Percentiles rank a stretch among this genome's conserved stretches.
phyloP scores from a whole-genome alignment of 148 eudicot species.

The Silene conica region DNA sequence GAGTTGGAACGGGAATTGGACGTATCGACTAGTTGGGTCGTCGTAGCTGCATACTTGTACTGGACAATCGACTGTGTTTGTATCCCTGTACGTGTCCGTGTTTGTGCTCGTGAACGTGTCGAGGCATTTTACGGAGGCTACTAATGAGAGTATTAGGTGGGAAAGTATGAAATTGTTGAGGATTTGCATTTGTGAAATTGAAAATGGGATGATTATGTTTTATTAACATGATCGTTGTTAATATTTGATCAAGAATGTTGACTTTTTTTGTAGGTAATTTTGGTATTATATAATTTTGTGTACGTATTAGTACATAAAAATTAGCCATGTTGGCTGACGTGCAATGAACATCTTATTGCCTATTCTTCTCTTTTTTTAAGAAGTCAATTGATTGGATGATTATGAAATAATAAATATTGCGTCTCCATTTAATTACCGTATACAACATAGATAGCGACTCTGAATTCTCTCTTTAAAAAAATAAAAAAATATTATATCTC shows the following conservation, averaged over 20 bases:
- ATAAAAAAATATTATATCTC: no score
- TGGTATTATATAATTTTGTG: neutral
- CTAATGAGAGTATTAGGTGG: neutral
- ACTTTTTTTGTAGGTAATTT: conserved; percentile 17
- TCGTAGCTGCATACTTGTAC: conserved; percentile 23
- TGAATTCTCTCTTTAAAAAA: no score
- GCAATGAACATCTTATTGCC: neutral
- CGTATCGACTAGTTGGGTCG: conserved; percentile 18
- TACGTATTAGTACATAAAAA: neutral
- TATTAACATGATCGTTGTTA: conserved; percentile 12
- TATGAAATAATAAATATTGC: neutral
- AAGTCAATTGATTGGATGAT: conserved; percentile 23
- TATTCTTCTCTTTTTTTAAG: neutral
- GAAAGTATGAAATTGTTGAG: neutral
- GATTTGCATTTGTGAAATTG: conserved; percentile 16
- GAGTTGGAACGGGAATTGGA: conserved; percentile 22
- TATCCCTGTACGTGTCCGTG: neutral
- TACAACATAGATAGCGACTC: no score
- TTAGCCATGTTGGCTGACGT: conserved; percentile 11
- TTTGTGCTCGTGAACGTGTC: neutral
- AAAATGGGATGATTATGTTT: neutral
- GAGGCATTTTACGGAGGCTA: neutral
- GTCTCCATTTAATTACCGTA: no score
- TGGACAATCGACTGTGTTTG: neutral
- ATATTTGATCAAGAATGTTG: conserved; percentile 10